Evolutionary conservation across 2,329 filamentous ascomycete genomes (phyloP), one percentile per base, ranked within the genome.

Genomic region (Ophiostoma quercus): DNA sequence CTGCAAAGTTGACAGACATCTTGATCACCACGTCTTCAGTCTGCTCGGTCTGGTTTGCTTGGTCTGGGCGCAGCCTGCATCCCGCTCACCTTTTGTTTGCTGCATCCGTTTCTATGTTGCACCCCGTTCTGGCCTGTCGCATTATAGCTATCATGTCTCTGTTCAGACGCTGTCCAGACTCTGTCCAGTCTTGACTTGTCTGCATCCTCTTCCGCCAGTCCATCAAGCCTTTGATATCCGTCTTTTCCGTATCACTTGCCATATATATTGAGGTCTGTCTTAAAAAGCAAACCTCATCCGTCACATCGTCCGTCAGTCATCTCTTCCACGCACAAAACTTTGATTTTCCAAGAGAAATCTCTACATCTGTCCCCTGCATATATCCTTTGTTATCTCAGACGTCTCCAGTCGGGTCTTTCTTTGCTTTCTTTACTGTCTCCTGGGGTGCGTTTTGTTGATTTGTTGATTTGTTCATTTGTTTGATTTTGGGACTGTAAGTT

Each of bases 91-190:
- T 63, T 63, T 11, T 63, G 60, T 63, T 63, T 63, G 60, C 60
- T 63, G 29, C 60, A 63, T 63, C 60, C 60, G 60, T 63, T 8
- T 47, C 29, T 63, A 32, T 63, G 60, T 63, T 19, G 25, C 60
- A 37, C 14, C 32, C 60, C 9, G 5, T 37, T 34, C 32, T 11
- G 7, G 60, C 29, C 19, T 4, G 32, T 39, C 16, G 32, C 29
- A 34, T n/a, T n/a, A 14, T 41, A 1, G 12, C 8, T n/a, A 37
- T 22, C 25, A 37, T 63, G 32, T 47, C 43, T 47, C 43, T 47
- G 14, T 19, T 47, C 43, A 47, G 43, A 19, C 60, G n/a, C 29
- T 22, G 51, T 29, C 11, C 3, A 3, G 43, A 19, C 60, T 34
- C 16, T 22, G 51, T 29, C 11, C 3, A 3, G 7, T 57, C n/a